phyloP scores from a whole-genome alignment of 2,329 filamentous ascomycete genomes.

The Diplocarpon rosae region DNA sequence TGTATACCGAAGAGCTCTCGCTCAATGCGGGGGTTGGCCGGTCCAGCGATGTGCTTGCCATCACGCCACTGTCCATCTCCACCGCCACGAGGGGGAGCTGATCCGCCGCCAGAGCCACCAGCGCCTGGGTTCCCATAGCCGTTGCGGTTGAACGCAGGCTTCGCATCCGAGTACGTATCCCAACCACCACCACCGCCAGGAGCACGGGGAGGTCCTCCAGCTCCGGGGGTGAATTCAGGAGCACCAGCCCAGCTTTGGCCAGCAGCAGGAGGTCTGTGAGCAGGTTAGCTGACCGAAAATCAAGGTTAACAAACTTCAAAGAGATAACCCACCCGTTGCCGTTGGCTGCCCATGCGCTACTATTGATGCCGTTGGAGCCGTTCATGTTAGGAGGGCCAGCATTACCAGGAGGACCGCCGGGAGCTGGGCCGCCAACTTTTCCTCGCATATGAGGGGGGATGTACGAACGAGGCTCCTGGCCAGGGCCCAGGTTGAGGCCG shows the following conservation, averaged over 20 bases:
- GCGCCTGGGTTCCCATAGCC: constrained; percentile 37
- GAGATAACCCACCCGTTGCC: constrained; percentile 37
- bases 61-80: constrained; percentile 95
- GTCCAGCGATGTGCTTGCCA: constrained; percentile 89
- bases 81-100: constrained; percentile 56
- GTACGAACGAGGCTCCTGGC: constrained; percentile 54
- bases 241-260: constrained; percentile 27
- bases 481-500: constrained; percentile 51
- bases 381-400: constrained; percentile 25
- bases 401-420: constrained; percentile 13
- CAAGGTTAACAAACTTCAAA: background rate
- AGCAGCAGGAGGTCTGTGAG: constrained; percentile 22
- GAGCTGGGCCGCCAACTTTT: constrained; percentile 33
- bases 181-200: constrained; percentile 28
- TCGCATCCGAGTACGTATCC: constrained; percentile 18
- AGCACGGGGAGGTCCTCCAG: constrained; percentile 10
- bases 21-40: constrained; percentile 78
- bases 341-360: constrained; percentile 45
- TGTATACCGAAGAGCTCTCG: constrained; percentile 87
- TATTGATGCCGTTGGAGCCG: constrained; percentile 39
- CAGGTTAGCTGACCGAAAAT: constrained; percentile 20
- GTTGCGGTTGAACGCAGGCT: constrained; percentile 39
- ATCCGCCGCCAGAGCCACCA: constrained; percentile 27
- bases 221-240: constrained; percentile 29
- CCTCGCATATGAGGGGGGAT: constrained; percentile 76